A percentile compares a stretch with the other conserved stretches of the same genome.
Conservation (phyloP, 2,329 filamentous ascomycete genomes). For the Ceratocystiopsis sp. region DNA sequence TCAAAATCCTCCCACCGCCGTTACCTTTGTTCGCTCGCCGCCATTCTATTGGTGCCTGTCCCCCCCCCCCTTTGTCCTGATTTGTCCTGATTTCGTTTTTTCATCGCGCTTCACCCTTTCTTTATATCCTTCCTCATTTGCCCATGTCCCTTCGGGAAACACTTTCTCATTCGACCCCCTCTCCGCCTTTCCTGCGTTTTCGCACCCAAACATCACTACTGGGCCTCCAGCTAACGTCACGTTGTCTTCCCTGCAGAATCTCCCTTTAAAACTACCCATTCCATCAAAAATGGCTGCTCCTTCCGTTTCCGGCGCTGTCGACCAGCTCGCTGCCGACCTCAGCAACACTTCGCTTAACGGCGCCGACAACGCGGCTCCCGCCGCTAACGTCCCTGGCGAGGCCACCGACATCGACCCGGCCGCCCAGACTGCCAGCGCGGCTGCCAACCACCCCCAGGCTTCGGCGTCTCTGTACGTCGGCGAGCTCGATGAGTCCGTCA, state of each 20-base stretch:
- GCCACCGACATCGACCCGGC: constrained; percentile 45
- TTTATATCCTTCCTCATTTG: not conserved
- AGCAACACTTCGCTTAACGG: constrained; percentile 54
- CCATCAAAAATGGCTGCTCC: constrained; percentile 41
- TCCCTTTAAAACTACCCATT: constrained; percentile 10
- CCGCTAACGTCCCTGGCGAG: constrained; percentile 47
- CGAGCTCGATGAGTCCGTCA: constrained; percentile 94
- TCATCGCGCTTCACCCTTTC: not conserved
- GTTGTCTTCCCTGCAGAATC: constrained; percentile 6
- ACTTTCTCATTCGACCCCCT: not conserved
- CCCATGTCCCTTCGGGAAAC: not conserved
- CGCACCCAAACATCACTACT: too few species aligned
- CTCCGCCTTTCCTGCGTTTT: constrained; percentile 2
- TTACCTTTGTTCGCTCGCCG: too few species aligned
- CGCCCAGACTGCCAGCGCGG: constrained; percentile 54
- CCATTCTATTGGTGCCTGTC: too few species aligned
- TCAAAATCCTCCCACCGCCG: too few species aligned
- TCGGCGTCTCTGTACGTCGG: constrained; percentile 98
- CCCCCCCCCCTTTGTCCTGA: too few species aligned
- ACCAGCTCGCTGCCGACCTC: constrained; percentile 67
- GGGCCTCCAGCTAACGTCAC: constrained; percentile 3
- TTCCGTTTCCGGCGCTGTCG: constrained; percentile 45
- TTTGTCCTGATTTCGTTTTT: too few species aligned
- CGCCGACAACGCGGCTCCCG: constrained; percentile 45
- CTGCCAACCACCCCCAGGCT: constrained; percentile 65